These are phyloP conservation scores for Zea luxurians DNA, from an alignment of 176 grass and related monocot genomes.

Conservation along the genomic window DNA sequence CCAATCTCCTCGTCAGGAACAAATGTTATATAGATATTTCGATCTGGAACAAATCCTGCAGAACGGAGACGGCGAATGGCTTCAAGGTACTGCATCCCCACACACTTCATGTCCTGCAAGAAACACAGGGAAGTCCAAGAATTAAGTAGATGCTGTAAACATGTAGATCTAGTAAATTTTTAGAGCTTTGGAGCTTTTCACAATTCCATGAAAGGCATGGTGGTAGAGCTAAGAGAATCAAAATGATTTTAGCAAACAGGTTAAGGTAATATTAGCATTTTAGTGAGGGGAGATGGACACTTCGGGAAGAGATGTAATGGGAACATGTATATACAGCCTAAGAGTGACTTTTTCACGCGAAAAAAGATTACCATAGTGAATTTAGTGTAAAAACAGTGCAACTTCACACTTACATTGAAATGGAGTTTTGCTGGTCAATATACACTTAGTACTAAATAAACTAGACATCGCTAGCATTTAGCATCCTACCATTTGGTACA, in stretches of 20 bases:
- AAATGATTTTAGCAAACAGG: background rate
- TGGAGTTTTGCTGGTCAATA: background rate
- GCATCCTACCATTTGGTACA: background rate
- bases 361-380: background rate
- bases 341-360: background rate
- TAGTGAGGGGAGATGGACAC: background rate
- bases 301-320: background rate
- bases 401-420: background rate
- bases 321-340: background rate
- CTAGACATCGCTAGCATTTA: background rate
- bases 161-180: background rate
- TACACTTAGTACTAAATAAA: background rate
- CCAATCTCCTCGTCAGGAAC: conserved; percentile 95
- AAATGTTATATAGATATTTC: conserved; percentile 81
- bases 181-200: background rate
- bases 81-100: conserved; percentile 96
- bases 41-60: conserved; percentile 60
- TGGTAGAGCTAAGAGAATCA: background rate
- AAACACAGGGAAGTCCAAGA: background rate
- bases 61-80: conserved; percentile 65
- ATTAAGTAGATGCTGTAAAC: conserved; percentile 10
- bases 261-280: background rate
- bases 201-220: background rate
- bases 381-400: background rate
- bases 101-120: conserved; percentile 95